Base-by-base conservation (phyloP, 2,329 filamentous ascomycete genomes). In the Daldinia eschscholtzii region DNA sequence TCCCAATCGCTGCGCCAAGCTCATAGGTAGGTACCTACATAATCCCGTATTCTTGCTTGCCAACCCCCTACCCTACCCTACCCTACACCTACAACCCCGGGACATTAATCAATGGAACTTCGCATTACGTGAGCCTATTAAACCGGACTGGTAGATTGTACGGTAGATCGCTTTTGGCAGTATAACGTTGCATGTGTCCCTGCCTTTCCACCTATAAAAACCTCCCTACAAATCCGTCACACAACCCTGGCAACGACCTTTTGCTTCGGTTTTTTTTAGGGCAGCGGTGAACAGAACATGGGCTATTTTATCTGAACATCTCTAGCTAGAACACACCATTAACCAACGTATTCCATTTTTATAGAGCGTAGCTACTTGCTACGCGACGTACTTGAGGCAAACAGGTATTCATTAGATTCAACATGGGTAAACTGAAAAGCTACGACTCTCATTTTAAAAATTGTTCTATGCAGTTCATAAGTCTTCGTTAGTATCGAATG, bases 401-500 rank as follows among this genome's bases (percentile, higher is more conserved):
- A 23, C 2, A 23, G 20, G 20, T 15, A 35, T 35, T 35, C 35
- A 39, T 35, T 12, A 39, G 10, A 37, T 13, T 13, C 12, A 12
- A 13, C 12, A 37, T 39, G 5, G 12, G 35, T 37, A 20, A 35
- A 37, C 12, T 23, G 9, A 20, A 30, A 37, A 28, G 12, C 7
- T 30, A 53, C 26, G 4, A 35, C 3, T 13, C 15, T 23, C 10
- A 23, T 18, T 44, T 9, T n/a, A n/a, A 15, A n/a, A 33, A 58
- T 15, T 30, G 48, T 13, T 10, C 26, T 28, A 50, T 4, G 35
- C 35, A 58, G 28, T 68, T 70, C 65, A 56, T 70, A 59, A 70
- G 63, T 70, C 62, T 26, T 70, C 61, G 61, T 68, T 39, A 41
- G 65, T 57, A 70, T 68, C 64, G 59, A 58, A 58, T 61, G 67